These are phyloP conservation scores for Crithidia mellificae DNA, from an alignment of 208 protist genomes.

Conservation along the genomic window DNA sequence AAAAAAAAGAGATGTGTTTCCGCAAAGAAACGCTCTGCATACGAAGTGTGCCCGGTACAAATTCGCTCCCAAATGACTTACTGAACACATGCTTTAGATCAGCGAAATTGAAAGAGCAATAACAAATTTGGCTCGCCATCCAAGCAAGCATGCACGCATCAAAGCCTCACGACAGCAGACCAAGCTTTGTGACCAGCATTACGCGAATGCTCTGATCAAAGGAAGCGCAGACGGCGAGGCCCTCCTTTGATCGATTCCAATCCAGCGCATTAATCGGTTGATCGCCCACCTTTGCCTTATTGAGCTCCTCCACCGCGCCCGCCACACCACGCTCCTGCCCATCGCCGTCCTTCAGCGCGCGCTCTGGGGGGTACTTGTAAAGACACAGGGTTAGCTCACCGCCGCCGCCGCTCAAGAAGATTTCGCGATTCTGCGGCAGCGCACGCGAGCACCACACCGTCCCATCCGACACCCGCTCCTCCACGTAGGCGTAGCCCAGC, in stretches of 20 bases:
- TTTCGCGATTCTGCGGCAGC: slow-evolving; percentile 92
- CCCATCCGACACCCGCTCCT: slow-evolving; percentile 77
- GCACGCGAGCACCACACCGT: slow-evolving; percentile 88
- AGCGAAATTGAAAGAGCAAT: no score
- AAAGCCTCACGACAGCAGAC: slow-evolving; percentile 50
- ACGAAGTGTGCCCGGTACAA: no score
- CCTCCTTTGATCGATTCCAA: slow-evolving; percentile 84
- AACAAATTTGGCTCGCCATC: no score
- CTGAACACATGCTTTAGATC: no score
- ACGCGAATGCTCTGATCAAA: slow-evolving; percentile 90
- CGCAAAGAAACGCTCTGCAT: no score
- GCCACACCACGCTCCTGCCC: slow-evolving; percentile 74
- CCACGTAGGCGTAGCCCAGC: slow-evolving; percentile 87
- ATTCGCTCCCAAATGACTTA: no score
- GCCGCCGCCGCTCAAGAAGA: slow-evolving; percentile 87
- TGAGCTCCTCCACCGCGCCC: slow-evolving; percentile 75
- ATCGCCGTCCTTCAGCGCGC: slow-evolving; percentile 67
- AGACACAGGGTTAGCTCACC: slow-evolving; percentile 88
- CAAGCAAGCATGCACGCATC: no score
- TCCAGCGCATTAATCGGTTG: slow-evolving; percentile 89
- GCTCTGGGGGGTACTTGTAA: slow-evolving; percentile 91
- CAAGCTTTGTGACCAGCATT: slow-evolving; percentile 85
- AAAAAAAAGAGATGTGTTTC: no score
- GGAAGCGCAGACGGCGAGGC: slow-evolving; percentile 76
- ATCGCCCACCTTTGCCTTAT: slow-evolving; percentile 82